Evolutionary conservation across 805 yeast genomes (phyloP), one percentile per base, ranked within the genome.

Genomic region (Pichia gijzeniarum): DNA sequence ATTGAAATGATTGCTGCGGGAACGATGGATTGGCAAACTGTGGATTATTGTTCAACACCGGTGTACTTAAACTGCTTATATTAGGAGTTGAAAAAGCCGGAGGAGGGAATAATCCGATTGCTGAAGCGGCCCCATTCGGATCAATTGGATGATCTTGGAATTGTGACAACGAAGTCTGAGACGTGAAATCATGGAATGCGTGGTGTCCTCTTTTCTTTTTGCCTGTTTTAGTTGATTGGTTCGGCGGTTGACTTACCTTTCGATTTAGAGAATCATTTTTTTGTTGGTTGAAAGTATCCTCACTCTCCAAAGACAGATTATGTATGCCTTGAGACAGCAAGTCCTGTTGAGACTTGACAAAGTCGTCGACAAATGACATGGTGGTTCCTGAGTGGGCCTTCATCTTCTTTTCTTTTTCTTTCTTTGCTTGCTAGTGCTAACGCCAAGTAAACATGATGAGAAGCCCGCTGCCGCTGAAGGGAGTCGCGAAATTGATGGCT

Each of bases 81-180:
- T 10, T 25, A 25, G 28, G 10, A 25, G 6, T 25, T 25, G 28
- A 25, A 10, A 25, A 25, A 7, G 6, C 9, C 10, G 28, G 10
- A 9, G 33, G 55, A 9, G 48, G 36, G 7, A 35, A 25, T 48
- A 58, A 43, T 10, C 66, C 66, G n/a, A 58, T 55, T 35, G 58
- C 55, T 42, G 53, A 49, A 8, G 65, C 65, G 10, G 67, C 67
- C 5, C 56, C 60, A 44, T 60, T 62, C 4, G 65, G 65, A 47
- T 62, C 67, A 32, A 63, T 13, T 25, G 44, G 20, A 17, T 32
- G 20, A 40, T 41, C 30, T 25, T 6, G 21, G 16, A 35, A 31
- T 30, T 12, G 14, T 20, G n/a, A 10, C 14, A 20, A 16, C 8
- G 34, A 1, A 37, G 17, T 10, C 5, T 52, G 40, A 1, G 53